Conservation (phyloP, 441 rosid species). For the Gossypium davidsonii region DNA sequence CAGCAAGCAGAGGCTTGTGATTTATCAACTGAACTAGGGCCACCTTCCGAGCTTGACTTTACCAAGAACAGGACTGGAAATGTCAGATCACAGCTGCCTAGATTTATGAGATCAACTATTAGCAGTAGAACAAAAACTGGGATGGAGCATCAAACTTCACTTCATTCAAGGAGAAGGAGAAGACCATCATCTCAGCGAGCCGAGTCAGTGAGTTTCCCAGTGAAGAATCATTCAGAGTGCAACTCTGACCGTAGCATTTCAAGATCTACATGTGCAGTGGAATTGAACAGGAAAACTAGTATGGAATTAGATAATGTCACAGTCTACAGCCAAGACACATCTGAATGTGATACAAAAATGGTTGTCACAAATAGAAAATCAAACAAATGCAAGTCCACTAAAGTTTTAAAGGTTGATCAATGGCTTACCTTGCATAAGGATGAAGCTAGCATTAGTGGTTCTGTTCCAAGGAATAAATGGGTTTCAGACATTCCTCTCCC, state of each 20-base stretch:
- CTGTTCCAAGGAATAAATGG: conserved; percentile 24
- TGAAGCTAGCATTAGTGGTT: conserved; percentile 12
- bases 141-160: conserved; percentile 22
- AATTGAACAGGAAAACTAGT: conserved; percentile 26
- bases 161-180: conserved; percentile 30
- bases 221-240: conserved; percentile 36
- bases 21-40: conserved; percentile 25
- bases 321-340: conserved; percentile 49
- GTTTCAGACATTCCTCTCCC: conserved; percentile 27
- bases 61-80: conserved; percentile 20
- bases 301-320: conserved; percentile 39
- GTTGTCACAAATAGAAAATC: conserved; percentile 12
- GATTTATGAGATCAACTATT: conserved; percentile 70
- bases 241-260: conserved; percentile 46
- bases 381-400: conserved; percentile 14
- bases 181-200: conserved; percentile 40
- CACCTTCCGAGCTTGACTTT: conserved; percentile 19
- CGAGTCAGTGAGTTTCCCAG: conserved; percentile 46
- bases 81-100: conserved; percentile 38
- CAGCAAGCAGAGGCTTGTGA: conserved; percentile 26
- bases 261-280: conserved; percentile 43
- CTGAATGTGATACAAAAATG: conserved; percentile 45
- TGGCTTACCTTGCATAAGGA: conserved; percentile 44
- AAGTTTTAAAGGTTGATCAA: conserved; percentile 34
- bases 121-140: conserved; percentile 59